Percentiles rank a stretch among this genome's conserved stretches.
These are phyloP conservation scores for Neoboletus brunneissimus DNA, from an alignment of 768 basidiomycete genomes.

Conservation along the genomic window DNA sequence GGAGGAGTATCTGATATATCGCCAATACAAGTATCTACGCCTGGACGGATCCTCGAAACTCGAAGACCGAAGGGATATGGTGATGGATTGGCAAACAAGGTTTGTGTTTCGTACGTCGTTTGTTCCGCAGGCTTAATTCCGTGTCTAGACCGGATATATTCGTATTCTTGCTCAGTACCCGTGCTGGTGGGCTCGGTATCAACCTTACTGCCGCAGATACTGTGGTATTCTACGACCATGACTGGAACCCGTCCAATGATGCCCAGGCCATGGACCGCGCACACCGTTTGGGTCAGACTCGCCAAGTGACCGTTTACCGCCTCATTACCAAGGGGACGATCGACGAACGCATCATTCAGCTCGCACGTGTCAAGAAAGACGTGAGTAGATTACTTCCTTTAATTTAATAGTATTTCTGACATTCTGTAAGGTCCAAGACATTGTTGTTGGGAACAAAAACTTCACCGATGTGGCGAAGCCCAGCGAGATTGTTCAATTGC, in stretches of 20 bases:
- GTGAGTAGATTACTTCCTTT: constrained; percentile 40
- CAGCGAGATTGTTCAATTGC: constrained; percentile 92
- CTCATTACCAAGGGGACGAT: constrained; percentile 92
- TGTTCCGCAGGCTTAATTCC: background rate
- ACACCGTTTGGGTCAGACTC: constrained; percentile 93
- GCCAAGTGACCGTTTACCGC: constrained; percentile 95
- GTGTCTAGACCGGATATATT: constrained; percentile 74
- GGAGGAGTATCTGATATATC: constrained; percentile 96
- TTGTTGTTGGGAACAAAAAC: constrained; percentile 96
- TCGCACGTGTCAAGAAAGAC: constrained; percentile 96
- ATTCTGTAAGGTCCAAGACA: constrained; percentile 84
- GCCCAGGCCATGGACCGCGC: constrained; percentile 99
- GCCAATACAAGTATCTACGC: constrained; percentile 92
- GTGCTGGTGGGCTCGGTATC: constrained; percentile 95
- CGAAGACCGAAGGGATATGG: constrained; percentile 97
- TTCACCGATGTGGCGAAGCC: constrained; percentile 92
- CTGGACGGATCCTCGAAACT: constrained; percentile 93
- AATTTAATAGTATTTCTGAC: background rate
- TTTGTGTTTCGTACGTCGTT: constrained; percentile 33
- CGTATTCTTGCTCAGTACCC: constrained; percentile 88
- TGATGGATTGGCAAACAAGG: constrained; percentile 99
- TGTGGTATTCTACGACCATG: constrained; percentile 26
- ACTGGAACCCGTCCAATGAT: constrained; percentile 86
- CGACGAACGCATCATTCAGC: constrained; percentile 94
- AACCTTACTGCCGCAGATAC: constrained; percentile 76